These are phyloP conservation scores for Leccinum rimulosum DNA, from an alignment of 768 basidiomycete species.

Conservation along the genomic window DNA sequence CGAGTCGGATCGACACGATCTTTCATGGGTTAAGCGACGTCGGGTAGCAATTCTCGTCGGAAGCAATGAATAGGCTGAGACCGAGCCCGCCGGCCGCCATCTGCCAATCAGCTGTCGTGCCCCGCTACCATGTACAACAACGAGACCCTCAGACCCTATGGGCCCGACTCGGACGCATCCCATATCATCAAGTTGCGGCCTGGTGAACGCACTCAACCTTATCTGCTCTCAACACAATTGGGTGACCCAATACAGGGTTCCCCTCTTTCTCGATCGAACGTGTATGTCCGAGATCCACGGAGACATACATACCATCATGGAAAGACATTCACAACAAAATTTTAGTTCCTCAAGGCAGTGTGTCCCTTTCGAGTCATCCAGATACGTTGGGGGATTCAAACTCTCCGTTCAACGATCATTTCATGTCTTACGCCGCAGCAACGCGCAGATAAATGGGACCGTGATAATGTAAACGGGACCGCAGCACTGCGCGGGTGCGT, in stretches of 20 bases:
- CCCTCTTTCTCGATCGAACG: background rate
- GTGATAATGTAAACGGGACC: constrained; percentile 8
- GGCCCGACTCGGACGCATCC: background rate
- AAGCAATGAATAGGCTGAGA: background rate
- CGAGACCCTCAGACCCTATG: background rate
- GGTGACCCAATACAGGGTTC: background rate
- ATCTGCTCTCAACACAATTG: background rate
- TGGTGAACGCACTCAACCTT: background rate
- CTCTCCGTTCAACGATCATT: background rate
- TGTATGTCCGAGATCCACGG: constrained; percentile 9
- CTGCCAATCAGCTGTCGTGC: background rate
- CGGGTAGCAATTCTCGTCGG: background rate
- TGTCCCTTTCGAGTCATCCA: background rate
- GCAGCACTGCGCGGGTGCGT: constrained; percentile 4
- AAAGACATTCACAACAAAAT: background rate
- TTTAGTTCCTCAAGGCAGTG: background rate
- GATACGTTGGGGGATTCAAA: background rate
- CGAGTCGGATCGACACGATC: background rate
- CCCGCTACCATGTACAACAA: background rate
- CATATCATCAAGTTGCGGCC: background rate
- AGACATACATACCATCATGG: background rate
- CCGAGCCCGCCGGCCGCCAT: background rate
- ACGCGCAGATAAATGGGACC: background rate
- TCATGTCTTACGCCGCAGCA: background rate
- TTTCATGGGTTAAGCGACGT: background rate